phyloP scores from a whole-genome alignment of 495 filamentous ascomycete species.

The Aspergillus incahuasiensis region DNA sequence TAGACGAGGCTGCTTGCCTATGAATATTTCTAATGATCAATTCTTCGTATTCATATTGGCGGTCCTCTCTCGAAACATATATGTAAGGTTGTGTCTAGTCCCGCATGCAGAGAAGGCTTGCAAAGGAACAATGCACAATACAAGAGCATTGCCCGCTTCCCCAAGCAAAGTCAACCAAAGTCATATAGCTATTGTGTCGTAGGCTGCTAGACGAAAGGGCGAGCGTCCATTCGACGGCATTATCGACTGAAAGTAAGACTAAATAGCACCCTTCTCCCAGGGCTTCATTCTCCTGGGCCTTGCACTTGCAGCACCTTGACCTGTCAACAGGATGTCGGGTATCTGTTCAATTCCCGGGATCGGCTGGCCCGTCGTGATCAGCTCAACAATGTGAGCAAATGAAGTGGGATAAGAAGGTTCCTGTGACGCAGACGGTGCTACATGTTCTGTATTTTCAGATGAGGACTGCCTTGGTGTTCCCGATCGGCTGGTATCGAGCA shows the following conservation, averaged over 20 bases:
- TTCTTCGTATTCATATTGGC: slow-evolving; percentile 5
- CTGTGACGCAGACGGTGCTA: slow-evolving; percentile 1
- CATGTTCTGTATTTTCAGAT: not conserved
- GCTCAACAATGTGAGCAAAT: slow-evolving; percentile 84
- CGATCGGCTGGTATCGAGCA: slow-evolving; percentile 1
- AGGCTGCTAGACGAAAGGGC: not conserved
- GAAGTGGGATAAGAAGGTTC: slow-evolving; percentile 73
- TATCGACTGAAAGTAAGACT: too few species aligned
- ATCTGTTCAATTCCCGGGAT: slow-evolving; percentile 90
- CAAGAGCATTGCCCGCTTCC: too few species aligned
- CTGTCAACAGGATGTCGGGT: slow-evolving; percentile 71
- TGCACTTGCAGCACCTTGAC: slow-evolving; percentile 51
- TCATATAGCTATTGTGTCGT: not conserved
- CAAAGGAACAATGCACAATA: not conserved
- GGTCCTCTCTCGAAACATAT: not conserved
- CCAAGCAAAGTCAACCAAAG: too few species aligned
- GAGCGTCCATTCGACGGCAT: not conserved
- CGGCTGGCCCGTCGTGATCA: slow-evolving; percentile 77
- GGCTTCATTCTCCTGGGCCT: slow-evolving; percentile 63
- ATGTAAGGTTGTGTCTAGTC: too few species aligned
- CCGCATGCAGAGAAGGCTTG: not conserved
- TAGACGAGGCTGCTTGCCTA: slow-evolving; percentile 12
- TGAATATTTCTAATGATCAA: slow-evolving; percentile 8
- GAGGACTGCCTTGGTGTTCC: not conserved
- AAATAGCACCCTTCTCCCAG: slow-evolving; percentile 58